These are phyloP conservation scores for Pleurotus giganteus DNA, from an alignment of 768 basidiomycete genomes.

Conservation along the genomic window DNA sequence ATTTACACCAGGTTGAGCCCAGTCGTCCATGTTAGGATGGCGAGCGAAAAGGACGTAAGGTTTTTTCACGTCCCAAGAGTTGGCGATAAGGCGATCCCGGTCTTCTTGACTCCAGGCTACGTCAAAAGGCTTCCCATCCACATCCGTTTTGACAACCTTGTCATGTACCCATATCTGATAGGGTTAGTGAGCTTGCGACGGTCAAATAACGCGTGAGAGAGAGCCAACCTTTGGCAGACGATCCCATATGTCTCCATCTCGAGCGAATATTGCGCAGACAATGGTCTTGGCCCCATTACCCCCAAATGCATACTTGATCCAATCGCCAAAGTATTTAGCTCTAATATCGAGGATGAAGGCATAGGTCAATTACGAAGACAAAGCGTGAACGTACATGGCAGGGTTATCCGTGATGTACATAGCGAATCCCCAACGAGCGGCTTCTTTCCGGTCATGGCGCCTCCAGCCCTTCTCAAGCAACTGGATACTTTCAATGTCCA, in stretches of 20 bases:
- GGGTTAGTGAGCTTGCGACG: background rate
- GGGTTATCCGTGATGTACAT: background rate
- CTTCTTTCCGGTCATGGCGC: background rate
- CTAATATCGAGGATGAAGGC: too few relatives aligned
- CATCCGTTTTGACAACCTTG: background rate
- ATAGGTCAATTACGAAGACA: background rate
- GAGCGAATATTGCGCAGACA: background rate
- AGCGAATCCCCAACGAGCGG: background rate
- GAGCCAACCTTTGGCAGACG: background rate
- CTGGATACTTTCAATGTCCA: background rate
- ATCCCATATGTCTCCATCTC: background rate
- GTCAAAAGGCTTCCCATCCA: background rate
- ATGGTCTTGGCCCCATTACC: background rate
- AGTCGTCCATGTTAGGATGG: background rate
- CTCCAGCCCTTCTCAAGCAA: background rate
- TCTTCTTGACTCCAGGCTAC: background rate
- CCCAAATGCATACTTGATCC: background rate
- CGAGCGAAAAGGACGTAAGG: background rate
- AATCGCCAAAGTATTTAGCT: background rate
- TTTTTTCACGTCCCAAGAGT: background rate
- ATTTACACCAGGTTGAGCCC: background rate
- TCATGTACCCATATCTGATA: background rate
- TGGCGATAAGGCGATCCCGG: background rate
- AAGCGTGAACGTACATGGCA: background rate
- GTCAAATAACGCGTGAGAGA: background rate